Base-by-base conservation (phyloP, 108 stramenopile species). In the Cyclotella atomus region DNA sequence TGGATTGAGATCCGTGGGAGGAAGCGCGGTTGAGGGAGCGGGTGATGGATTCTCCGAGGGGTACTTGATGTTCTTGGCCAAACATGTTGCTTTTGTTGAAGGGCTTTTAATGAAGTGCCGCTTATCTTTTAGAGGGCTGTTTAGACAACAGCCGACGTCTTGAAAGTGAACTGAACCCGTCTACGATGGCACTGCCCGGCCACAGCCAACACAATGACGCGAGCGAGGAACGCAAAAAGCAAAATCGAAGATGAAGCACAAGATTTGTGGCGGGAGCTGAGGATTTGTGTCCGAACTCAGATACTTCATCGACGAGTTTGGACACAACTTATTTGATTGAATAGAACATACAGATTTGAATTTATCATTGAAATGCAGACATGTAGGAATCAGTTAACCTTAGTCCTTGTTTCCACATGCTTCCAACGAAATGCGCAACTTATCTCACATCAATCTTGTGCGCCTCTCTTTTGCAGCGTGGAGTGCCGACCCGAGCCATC, bases 1-100 rank as follows among this genome's bases (percentile, higher is more conserved):
- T 91, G 44, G 73, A 67, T 60, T 73, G 68, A 52, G 84, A 82
- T 33, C 89, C 91, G 59, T 84, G 83, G 21, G 83, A 84, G 24
- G 56, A 5, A 34, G 44, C 41, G 20, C 62, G 5, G 45, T 36
- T 33, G 35, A 30, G 45, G 27, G 60, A 29, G n/a, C 34, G 36
- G 23, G 57, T 61, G 45, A 80, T 55, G 33, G 79, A 61, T 69
- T 80, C 43, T 29, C 79, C 79, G 35, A 80, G 59, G 41, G 79
- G 79, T 16, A 80, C 71, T 44, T 69, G 67, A 25, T 67, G n/a
- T 63, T 80, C 79, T 45, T 52, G 46, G 5, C 71, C 79, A 25
- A 73, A 63, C 61, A 80, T 35, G 35, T 80, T 30, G 17, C 35
- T 21, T 24, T 20, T 25, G 38, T 8, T 23, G 38, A 7, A 6